A percentile compares a stretch with the other conserved stretches of the same genome.
Conservation (phyloP, 2,329 filamentous ascomycete species). For the Helotiales sp. region DNA sequence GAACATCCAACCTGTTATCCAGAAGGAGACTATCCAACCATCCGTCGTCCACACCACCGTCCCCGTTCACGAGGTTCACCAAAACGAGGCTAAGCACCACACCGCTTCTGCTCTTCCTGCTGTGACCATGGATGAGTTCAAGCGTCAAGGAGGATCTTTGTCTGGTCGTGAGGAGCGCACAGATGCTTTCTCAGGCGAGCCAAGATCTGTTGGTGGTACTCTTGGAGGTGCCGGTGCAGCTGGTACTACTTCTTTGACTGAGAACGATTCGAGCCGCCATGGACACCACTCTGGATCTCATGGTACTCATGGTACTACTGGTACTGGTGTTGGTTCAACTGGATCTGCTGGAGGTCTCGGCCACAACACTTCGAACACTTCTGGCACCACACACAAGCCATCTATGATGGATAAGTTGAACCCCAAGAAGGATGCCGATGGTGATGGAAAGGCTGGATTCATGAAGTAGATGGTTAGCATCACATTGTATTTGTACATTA, state of each 20-base stretch:
- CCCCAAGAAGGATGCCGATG: constrained; percentile 51
- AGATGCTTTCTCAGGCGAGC: constrained; percentile 63
- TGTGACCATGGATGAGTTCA: constrained; percentile 65
- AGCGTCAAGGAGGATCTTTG: constrained; percentile 52
- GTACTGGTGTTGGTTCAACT: constrained; percentile 2
- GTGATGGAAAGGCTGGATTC: constrained; percentile 50
- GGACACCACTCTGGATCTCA: constrained; percentile 8
- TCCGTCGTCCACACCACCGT: constrained; percentile 70
- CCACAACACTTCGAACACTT: constrained; percentile 1
- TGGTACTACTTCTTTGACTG: constrained; percentile 32
- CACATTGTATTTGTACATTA: neutral
- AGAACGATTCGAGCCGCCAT: constrained; percentile 16
- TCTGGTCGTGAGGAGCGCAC: constrained; percentile 54
- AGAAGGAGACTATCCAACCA: constrained; percentile 69
- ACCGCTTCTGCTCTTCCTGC: constrained; percentile 61
- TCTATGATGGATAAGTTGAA: constrained; percentile 54
- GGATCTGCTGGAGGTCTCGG: constrained; percentile 8
- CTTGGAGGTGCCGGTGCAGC: constrained; percentile 30
- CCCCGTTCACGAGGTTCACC: constrained; percentile 71
- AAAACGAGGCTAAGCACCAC: constrained; percentile 67
- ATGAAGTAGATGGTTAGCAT: constrained; percentile 11
- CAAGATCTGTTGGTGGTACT: constrained; percentile 44
- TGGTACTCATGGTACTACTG: too few species aligned
- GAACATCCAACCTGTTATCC: constrained; percentile 66
- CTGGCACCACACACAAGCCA: constrained; percentile 40